Evolutionary conservation across 495 filamentous ascomycete genomes (phyloP).

Genomic region (Trichoderma erinaceum): DNA sequence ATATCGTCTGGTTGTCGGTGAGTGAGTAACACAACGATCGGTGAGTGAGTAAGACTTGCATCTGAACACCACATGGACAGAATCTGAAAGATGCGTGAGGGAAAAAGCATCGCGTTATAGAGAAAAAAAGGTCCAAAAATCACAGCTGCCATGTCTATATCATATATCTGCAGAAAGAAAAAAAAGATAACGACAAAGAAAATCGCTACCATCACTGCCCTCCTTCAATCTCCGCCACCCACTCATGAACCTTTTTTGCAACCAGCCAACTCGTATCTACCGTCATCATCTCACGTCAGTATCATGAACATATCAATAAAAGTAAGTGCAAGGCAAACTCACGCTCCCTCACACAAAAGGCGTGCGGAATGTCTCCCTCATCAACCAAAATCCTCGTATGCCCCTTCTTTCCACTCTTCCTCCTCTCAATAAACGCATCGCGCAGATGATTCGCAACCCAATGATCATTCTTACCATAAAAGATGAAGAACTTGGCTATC

Average conservation of each 20-base stretch:
- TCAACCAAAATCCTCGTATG: conserved; percentile 68
- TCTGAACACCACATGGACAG: no score
- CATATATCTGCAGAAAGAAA: no score
- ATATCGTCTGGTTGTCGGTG: no score
- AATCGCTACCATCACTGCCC: background rate
- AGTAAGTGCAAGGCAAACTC: no score
- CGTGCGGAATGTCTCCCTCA: conserved; percentile 67
- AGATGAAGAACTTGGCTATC: conserved; percentile 62
- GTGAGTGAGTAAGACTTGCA: no score
- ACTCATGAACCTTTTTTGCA: conserved; percentile 57
- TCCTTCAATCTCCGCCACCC: conserved; percentile 52
- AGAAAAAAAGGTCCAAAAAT: no score
- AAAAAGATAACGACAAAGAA: no score
- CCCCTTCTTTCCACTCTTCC: conserved; percentile 28
- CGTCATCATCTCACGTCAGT: conserved; percentile 23
- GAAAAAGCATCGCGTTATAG: no score
- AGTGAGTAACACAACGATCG: no score
- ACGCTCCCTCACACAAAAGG: conserved; percentile 67
- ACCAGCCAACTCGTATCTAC: conserved; percentile 54
- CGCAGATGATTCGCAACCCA: conserved; percentile 77
- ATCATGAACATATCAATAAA: no score
- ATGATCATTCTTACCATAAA: conserved; percentile 69
- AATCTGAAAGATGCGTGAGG: no score
- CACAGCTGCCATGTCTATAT: no score
- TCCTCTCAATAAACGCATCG: conserved; percentile 62